Conservation (phyloP, 2,329 filamentous ascomycete genomes). For the Curvularia sp. region DNA sequence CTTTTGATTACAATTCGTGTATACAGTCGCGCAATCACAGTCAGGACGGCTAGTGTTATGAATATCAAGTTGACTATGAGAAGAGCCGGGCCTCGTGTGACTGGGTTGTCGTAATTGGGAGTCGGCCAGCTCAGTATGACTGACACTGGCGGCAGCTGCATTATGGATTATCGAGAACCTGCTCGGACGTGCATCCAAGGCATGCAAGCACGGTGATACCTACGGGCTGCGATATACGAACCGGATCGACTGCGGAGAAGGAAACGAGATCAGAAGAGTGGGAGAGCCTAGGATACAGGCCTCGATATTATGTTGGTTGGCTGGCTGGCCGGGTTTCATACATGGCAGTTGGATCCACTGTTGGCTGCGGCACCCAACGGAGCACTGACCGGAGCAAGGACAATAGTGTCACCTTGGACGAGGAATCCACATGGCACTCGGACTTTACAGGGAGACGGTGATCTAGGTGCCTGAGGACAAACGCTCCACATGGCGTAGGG, state of each 20-base stretch:
- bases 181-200: slow-evolving; percentile 10
- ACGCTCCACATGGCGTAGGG: not conserved
- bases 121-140: slow-evolving; percentile 48
- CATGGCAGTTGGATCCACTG: slow-evolving; percentile 8
- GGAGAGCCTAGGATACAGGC: not conserved
- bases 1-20: slow-evolving; percentile 52
- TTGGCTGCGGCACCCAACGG: slow-evolving; percentile 3
- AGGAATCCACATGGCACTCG: not conserved
- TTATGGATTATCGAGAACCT: slow-evolving; percentile 23
- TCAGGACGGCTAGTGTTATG: slow-evolving; percentile 47
- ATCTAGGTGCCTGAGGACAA: not conserved
- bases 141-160: slow-evolving; percentile 41
- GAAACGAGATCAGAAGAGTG: slow-evolving; percentile 4
- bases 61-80: slow-evolving; percentile 52
- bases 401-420: slow-evolving; percentile 13
- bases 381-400: slow-evolving; percentile 7
- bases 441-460: not conserved
- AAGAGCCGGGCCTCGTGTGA: slow-evolving; percentile 50
- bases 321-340: slow-evolving; percentile 1
- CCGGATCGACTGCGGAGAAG: slow-evolving; percentile 1
- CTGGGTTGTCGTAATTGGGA: slow-evolving; percentile 52
- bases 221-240: not conserved
- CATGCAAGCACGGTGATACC: slow-evolving; percentile 10
- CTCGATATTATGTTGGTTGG: slow-evolving; percentile 10
- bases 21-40: slow-evolving; percentile 51